Conservation (phyloP, 192 early-diverging fungal genomes). For the Pilaira anomala region DNA sequence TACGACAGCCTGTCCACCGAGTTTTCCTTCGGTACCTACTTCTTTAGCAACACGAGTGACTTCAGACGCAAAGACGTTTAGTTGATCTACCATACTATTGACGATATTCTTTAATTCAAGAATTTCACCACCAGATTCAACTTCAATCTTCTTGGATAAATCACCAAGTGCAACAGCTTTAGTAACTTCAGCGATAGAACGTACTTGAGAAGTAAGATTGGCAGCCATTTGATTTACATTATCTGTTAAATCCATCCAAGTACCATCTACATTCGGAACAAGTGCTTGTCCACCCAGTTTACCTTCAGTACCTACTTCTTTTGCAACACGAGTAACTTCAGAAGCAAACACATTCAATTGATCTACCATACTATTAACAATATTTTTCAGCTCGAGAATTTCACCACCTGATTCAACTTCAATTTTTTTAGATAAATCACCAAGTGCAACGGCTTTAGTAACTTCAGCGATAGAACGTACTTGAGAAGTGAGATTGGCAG, state of each 20-base stretch:
- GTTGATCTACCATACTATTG: slow-evolving; percentile 59
- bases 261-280: slow-evolving; percentile 44
- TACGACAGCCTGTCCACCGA: slow-evolving; percentile 64
- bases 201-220: slow-evolving; percentile 50
- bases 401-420: slow-evolving; percentile 60
- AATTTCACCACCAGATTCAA: slow-evolving; percentile 52
- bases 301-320: slow-evolving; percentile 60
- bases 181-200: slow-evolving; percentile 50
- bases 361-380: slow-evolving; percentile 81
- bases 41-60: slow-evolving; percentile 59
- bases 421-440: slow-evolving; percentile 58
- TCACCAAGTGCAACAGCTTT: slow-evolving; percentile 52
- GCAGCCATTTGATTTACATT: slow-evolving; percentile 59
- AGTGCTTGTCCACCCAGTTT: slow-evolving; percentile 53
- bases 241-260: slow-evolving; percentile 55
- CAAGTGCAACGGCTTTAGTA: slow-evolving; percentile 51
- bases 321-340: slow-evolving; percentile 56
- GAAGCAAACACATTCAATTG: slow-evolving; percentile 51
- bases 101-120: slow-evolving; percentile 56
- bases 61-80: slow-evolving; percentile 58
- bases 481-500: slow-evolving; percentile 56
- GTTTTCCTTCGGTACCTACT: slow-evolving; percentile 67
- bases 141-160: slow-evolving; percentile 47
- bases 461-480: slow-evolving; percentile 66
- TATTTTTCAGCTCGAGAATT: slow-evolving; percentile 69